phyloP scores from a whole-genome alignment of 192 early-diverging fungal species.

The Entomortierella chlamydospora region DNA sequence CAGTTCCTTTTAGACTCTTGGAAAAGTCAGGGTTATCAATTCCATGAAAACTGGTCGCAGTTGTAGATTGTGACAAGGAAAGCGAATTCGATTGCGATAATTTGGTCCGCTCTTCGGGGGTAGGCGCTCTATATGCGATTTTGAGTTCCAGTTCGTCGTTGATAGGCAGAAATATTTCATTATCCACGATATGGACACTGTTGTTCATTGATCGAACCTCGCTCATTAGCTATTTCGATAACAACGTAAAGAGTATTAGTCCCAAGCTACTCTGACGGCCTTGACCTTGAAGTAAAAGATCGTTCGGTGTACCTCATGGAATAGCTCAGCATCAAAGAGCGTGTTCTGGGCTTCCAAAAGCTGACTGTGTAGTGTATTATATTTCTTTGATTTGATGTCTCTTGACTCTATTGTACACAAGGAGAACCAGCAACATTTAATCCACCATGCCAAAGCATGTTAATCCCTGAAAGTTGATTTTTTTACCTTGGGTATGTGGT shows the following conservation, averaged over 20 bases:
- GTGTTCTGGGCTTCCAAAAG: slow-evolving; percentile 57
- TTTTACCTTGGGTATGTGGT: slow-evolving; percentile 16
- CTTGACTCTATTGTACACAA: background rate
- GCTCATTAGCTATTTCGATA: slow-evolving; percentile 19
- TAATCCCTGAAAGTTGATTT: too few species aligned
- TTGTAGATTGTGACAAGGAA: background rate
- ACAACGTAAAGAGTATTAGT: too few species aligned
- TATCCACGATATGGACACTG: slow-evolving; percentile 45
- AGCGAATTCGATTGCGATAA: background rate
- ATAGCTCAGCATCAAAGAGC: slow-evolving; percentile 62
- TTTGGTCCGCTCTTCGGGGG: background rate
- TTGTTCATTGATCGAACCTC: slow-evolving; percentile 42
- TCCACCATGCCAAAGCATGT: too few species aligned
- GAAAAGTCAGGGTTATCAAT: background rate
- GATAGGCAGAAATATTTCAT: slow-evolving; percentile 41
- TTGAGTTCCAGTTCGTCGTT: slow-evolving; percentile 54
- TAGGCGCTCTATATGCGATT: slow-evolving; percentile 28
- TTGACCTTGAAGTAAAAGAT: too few species aligned
- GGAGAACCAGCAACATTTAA: background rate
- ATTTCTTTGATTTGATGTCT: background rate
- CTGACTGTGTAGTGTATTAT: slow-evolving; percentile 34
- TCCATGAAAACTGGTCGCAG: background rate
- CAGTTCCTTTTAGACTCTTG: slow-evolving; percentile 11
- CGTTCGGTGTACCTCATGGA: slow-evolving; percentile 56
- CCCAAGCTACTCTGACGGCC: too few species aligned